These are phyloP conservation scores for Rhytidhysteron rufulum DNA, from an alignment of 2,329 filamentous ascomycete species.

Conservation along the genomic window DNA sequence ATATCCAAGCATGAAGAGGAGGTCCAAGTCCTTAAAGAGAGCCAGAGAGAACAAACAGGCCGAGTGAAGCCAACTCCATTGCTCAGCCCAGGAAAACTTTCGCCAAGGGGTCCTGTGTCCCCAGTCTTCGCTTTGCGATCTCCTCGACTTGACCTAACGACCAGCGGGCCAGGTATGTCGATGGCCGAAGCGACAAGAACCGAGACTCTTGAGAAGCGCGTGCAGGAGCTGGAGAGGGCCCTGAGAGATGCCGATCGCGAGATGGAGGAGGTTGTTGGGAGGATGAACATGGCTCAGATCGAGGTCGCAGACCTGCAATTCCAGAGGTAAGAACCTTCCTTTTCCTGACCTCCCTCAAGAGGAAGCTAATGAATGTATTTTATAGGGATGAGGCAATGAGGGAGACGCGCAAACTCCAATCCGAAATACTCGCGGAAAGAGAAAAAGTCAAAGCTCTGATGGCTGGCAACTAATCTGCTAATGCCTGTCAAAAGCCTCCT, in stretches of 20 bases:
- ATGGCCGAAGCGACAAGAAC: slow-evolving; percentile 70
- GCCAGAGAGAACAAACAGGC: slow-evolving; percentile 70
- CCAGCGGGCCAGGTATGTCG: slow-evolving; percentile 56
- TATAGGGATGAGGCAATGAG: slow-evolving; percentile 66
- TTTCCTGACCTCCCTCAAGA: slow-evolving; percentile 10
- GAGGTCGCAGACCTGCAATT: slow-evolving; percentile 76
- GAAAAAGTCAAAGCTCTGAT: slow-evolving; percentile 54
- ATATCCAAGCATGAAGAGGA: slow-evolving; percentile 84
- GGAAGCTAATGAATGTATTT: slow-evolving; percentile 11
- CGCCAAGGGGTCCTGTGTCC: slow-evolving; percentile 58
- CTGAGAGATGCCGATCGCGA: slow-evolving; percentile 71
- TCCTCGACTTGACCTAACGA: slow-evolving; percentile 58
- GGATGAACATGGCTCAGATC: slow-evolving; percentile 80
- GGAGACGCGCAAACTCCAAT: slow-evolving; percentile 67
- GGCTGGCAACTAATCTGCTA: slow-evolving; percentile 18
- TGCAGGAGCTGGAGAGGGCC: slow-evolving; percentile 80
- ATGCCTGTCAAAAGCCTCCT: no score
- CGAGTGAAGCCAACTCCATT: slow-evolving; percentile 57
- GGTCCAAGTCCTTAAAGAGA: slow-evolving; percentile 69
- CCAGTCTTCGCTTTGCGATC: slow-evolving; percentile 59
- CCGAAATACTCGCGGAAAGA: slow-evolving; percentile 61
- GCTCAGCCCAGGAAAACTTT: slow-evolving; percentile 48
- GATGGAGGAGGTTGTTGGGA: slow-evolving; percentile 78
- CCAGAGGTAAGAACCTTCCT: slow-evolving; percentile 47
- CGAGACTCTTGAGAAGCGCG: slow-evolving; percentile 69